Conservation (phyloP, 306 rosid species). For the Carpinus fangiana region DNA sequence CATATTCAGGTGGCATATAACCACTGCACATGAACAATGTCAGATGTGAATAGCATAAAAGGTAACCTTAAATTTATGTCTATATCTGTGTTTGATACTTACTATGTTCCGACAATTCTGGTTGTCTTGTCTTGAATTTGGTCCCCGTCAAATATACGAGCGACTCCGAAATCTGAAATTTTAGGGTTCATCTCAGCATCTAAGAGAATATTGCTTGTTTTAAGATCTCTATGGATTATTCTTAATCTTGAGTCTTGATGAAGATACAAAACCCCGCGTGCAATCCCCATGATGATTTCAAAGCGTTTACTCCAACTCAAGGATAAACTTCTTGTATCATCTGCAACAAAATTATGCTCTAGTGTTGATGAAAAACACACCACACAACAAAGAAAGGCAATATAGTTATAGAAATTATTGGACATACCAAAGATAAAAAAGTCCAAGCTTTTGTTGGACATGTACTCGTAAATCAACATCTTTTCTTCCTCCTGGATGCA, state of each 20-base stretch:
- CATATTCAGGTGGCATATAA: slow-evolving; percentile 44
- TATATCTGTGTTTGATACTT: background rate
- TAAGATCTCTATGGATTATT: background rate
- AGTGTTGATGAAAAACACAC: no score
- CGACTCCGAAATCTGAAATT: background rate
- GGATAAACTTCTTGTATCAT: background rate
- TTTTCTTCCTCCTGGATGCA: slow-evolving; percentile 37
- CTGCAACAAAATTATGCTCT: background rate
- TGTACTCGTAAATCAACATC: slow-evolving; percentile 43
- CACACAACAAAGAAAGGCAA: no score
- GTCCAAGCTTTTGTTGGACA: slow-evolving; percentile 46
- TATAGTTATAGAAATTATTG: no score
- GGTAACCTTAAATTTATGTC: background rate
- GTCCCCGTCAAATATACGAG: background rate
- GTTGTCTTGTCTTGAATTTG: background rate
- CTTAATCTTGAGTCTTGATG: background rate
- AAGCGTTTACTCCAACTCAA: slow-evolving; percentile 1
- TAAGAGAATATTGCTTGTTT: background rate
- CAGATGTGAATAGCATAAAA: background rate
- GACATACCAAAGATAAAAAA: slow-evolving; percentile 34
- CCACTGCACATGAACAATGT: slow-evolving; percentile 26
- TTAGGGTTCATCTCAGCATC: background rate
- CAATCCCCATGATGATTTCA: slow-evolving; percentile 6
- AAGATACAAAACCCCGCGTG: slow-evolving; percentile 7
- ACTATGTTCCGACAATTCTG: slow-evolving; percentile 50